A percentile compares a stretch with the other conserved stretches of the same genome.
phyloP scores from a whole-genome alignment of 2,329 filamentous ascomycete genomes.

The Cercospora sojina region DNA sequence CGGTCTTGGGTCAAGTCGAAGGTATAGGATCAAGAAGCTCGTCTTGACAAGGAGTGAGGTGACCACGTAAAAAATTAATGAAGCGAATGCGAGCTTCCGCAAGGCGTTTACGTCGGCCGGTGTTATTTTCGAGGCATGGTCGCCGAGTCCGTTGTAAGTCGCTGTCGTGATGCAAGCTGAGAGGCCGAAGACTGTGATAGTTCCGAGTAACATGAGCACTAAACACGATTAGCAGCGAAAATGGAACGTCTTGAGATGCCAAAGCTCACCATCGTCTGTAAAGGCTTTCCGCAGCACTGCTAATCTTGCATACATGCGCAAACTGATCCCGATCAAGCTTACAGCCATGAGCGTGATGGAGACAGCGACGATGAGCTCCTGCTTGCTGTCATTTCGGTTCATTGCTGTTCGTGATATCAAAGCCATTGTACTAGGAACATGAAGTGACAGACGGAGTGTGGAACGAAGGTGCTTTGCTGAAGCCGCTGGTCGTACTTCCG shows the following conservation, averaged over 20 bases:
- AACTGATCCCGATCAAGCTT: conserved; percentile 13
- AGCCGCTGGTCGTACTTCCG: not conserved
- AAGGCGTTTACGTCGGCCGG: not conserved
- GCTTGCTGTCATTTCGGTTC: conserved; percentile 10
- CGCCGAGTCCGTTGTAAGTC: conserved; percentile 20
- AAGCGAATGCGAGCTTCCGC: conserved; percentile 17
- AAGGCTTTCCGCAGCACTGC: conserved; percentile 20
- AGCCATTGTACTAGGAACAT: not conserved
- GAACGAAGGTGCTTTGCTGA: not conserved
- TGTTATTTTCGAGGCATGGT: conserved; percentile 5
- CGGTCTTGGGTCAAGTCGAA: conserved; percentile 18
- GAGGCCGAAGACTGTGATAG: conserved; percentile 17
- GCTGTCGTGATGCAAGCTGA: conserved; percentile 13
- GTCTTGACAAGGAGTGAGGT: conserved; percentile 18
- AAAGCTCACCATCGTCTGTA: conserved; percentile 21
- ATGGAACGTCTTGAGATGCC: not conserved
- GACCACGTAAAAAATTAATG: conserved; percentile 13
- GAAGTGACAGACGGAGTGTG: not conserved
- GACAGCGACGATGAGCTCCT: conserved; percentile 19
- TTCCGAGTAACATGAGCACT: conserved; percentile 20
- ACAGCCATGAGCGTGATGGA: conserved; percentile 18
- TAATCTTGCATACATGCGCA: conserved; percentile 19
- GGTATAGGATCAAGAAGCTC: conserved; percentile 20
- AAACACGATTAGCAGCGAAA: conserved; percentile 1
- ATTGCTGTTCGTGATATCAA: not conserved